Evolutionary conservation across 2,329 filamentous ascomycete species (phyloP).

Genomic region (Talaromyces pinophilus): DNA sequence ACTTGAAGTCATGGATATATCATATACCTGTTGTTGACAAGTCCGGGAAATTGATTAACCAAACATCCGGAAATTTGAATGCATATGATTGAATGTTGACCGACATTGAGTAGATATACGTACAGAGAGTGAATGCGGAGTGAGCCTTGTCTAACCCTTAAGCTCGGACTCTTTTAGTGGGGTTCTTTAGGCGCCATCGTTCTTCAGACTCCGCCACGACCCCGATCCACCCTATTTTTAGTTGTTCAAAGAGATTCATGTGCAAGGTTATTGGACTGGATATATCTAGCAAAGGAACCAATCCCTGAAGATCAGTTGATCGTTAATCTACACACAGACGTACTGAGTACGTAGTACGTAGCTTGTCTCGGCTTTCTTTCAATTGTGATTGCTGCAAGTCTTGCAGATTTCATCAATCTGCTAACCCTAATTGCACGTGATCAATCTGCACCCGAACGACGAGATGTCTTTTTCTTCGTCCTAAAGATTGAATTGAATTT

Average conservation of each 20-base stretch:
- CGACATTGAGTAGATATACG: not conserved
- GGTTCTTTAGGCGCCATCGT: constrained; percentile 1
- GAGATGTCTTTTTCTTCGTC: not conserved
- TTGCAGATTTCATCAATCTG: not conserved
- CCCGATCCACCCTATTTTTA: constrained; percentile 11
- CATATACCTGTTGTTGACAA: not conserved
- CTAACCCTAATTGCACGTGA: constrained; percentile 4
- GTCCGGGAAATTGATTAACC: not conserved
- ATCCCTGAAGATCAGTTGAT: constrained; percentile 6
- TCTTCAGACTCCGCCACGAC: constrained; percentile 15
- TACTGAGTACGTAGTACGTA: not conserved
- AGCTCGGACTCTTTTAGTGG: constrained; percentile 9
- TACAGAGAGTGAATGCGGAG: constrained; percentile 4
- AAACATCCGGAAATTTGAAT: not conserved
- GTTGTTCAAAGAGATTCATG: not conserved
- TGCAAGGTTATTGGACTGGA: not conserved
- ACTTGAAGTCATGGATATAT: not conserved
- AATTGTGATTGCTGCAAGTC: not conserved
- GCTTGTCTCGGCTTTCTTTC: not conserved
- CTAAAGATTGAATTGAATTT: not conserved
- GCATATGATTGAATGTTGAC: not conserved
- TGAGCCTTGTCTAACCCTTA: not conserved
- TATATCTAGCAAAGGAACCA: not conserved
- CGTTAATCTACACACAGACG: not conserved
- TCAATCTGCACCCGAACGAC: not conserved